phyloP scores from a whole-genome alignment of 1,284 basidiomycete genomes.

The Apiotrichum montevideense region DNA sequence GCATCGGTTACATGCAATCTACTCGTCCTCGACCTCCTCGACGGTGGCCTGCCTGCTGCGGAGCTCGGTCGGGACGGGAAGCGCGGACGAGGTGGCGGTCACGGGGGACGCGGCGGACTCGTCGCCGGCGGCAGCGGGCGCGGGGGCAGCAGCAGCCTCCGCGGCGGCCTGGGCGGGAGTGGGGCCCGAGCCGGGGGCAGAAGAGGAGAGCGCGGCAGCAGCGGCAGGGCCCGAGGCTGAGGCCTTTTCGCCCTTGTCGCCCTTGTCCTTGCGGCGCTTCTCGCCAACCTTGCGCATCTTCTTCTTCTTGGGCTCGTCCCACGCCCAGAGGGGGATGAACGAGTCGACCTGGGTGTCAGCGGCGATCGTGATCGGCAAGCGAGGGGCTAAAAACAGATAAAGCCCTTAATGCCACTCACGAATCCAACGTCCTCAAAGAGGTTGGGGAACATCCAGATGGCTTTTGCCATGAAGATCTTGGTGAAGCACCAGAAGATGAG shows the following conservation, averaged over 20 bases:
- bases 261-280: constrained; percentile 16
- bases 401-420: constrained; percentile 55
- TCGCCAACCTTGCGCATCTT: constrained; percentile 48
- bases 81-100: constrained; percentile 5
- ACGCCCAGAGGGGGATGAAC: constrained; percentile 95
- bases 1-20: not conserved
- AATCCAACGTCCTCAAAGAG: constrained; percentile 98
- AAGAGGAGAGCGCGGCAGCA: not conserved
- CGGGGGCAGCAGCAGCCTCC: constrained; percentile 6
- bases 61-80: constrained; percentile 1
- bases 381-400: no score
- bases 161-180: constrained; percentile 12
- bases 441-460: constrained; percentile 99
- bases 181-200: constrained; percentile 4
- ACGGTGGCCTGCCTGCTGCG: constrained; percentile 29
- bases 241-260: constrained; percentile 9
- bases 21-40: constrained; percentile 38
- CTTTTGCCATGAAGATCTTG: constrained; percentile 75
- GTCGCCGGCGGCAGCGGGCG: constrained; percentile 6
- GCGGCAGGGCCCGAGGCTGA: constrained; percentile 7
- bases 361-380: not conserved
- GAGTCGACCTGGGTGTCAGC: constrained; percentile 72
- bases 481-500: constrained; percentile 93
- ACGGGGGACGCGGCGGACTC: constrained; percentile 8
- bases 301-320: constrained; percentile 92